These are phyloP conservation scores for Ceratobasidium sp. DNA, from an alignment of 1,284 basidiomycete genomes.

Conservation along the genomic window DNA sequence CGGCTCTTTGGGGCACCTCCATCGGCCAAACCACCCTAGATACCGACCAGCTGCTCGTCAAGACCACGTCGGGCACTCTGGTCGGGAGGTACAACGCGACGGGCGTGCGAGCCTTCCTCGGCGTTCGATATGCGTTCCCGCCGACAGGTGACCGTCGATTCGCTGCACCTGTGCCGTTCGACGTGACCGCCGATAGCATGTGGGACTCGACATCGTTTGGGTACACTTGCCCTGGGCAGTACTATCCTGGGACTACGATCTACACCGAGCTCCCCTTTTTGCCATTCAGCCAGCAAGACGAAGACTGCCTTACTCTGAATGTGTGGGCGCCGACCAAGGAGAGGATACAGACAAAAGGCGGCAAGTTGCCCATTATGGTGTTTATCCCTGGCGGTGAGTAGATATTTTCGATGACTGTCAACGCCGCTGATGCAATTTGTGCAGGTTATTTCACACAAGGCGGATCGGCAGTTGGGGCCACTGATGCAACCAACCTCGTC, in stretches of 20 bases:
- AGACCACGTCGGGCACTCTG: neutral
- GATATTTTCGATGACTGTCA: neutral
- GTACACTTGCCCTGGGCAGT: neutral
- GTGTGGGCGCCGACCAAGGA: conserved; percentile 10
- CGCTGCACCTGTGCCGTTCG: conserved; percentile 8
- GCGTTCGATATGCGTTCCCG: conserved; percentile 6
- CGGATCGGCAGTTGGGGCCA: conserved; percentile 9
- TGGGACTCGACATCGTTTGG: conserved; percentile 9
- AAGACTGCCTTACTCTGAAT: neutral
- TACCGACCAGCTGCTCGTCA: neutral
- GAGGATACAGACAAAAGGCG: neutral
- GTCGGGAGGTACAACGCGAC: conserved; percentile 4
- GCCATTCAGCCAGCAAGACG: conserved; percentile 7
- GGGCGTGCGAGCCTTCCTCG: neutral
- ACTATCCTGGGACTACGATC: conserved; percentile 4
- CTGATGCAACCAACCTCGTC: conserved; percentile 11
- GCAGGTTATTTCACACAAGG: conserved; percentile 10
- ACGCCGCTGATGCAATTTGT: neutral
- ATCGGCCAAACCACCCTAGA: neutral
- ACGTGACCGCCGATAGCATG: neutral
- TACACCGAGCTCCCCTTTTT: conserved; percentile 4
- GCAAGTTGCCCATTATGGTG: conserved; percentile 1
- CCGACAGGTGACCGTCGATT: conserved; percentile 1
- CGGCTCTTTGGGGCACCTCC: neutral
- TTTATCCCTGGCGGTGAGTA: conserved; percentile 6